Percentiles rank a stretch among this genome's conserved stretches.
These are phyloP conservation scores for Trametes punicea DNA, from an alignment of 768 basidiomycete genomes.

Conservation along the genomic window DNA sequence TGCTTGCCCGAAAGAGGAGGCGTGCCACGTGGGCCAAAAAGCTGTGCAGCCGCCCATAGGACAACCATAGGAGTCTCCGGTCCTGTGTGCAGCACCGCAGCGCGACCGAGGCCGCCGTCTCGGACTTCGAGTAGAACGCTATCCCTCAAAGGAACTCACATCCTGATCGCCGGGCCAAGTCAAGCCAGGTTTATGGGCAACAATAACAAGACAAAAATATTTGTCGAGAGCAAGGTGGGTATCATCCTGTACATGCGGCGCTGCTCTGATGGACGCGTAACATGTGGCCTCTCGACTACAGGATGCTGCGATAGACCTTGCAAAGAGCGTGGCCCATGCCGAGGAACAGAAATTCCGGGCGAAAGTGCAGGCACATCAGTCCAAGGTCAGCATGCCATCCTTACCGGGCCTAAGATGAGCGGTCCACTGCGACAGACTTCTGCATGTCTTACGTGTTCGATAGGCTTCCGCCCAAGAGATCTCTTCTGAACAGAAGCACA, in stretches of 20 bases:
- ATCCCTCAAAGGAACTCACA: neutral
- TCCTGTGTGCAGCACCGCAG: neutral
- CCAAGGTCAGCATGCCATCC: constrained; percentile 10
- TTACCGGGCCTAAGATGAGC: constrained; percentile 6
- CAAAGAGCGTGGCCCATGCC: constrained; percentile 18
- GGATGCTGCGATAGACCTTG: constrained; percentile 24
- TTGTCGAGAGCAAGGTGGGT: constrained; percentile 23
- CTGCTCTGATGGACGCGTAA: no score
- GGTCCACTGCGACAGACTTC: neutral
- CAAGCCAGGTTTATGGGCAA: neutral
- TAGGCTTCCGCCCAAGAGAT: neutral
- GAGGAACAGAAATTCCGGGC: constrained; percentile 21
- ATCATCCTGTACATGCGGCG: neutral
- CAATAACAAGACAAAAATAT: constrained; percentile 13
- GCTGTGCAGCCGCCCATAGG: neutral
- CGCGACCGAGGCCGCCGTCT: neutral
- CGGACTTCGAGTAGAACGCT: neutral
- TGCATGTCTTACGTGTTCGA: neutral
- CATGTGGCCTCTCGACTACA: neutral
- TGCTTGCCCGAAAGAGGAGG: neutral
- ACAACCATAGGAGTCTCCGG: neutral
- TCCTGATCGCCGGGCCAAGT: neutral
- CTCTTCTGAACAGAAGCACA: neutral
- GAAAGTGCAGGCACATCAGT: constrained; percentile 16
- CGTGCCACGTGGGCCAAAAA: neutral